Base-by-base conservation (phyloP, 768 basidiomycete genomes). In the Wakefieldia striispora region DNA sequence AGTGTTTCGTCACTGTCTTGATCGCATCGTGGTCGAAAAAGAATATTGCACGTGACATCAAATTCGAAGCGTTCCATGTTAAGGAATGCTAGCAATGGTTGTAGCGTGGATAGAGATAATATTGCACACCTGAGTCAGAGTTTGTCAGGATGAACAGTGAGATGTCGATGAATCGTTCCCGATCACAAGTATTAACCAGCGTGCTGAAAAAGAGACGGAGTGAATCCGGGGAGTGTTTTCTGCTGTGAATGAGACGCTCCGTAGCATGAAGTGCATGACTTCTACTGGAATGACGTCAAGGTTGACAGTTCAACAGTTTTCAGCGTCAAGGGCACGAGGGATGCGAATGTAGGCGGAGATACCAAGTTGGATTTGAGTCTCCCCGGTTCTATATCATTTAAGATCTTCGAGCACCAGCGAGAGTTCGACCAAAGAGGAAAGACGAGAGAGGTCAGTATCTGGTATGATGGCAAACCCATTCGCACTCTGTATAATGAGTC, bases 261-360 rank as follows among this genome's bases (percentile, higher is more conserved):
- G 34, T 13, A 58, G 61, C 9, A 40, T 45, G 45, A 64, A 39
- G 10, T 14, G 49, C 53, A 64, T 54, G 8, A 23, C 14, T 45
- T 62, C 53, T n/a, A n/a, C 6, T 65, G 26, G 23, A 64, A 47
- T 3, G 60, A 45, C 14, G 58, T 65, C 54, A 64, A 11, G 7
- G 43, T 53, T 1, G 52, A 50, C 9, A 64, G 58, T n/a, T 35
- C 2, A 14, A 0, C 24, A 6, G 51, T 43, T 20, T 40, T 41
- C 27, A 64, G 33, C 9, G 40, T 44, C 27, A 64, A 37, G 14
- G 38, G 45, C 16, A 23, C 7, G 21, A 64, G 21, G 19, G 44
- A 50, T 11, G 47, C 48, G 16, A 64, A 64, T 21, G 53, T 47
- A 2, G 63, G 60, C 0, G 57, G 38, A 23, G 23, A 23, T 9